These are phyloP conservation scores for Malassezia equina DNA, from an alignment of 1,284 basidiomycete genomes.

Conservation along the genomic window DNA sequence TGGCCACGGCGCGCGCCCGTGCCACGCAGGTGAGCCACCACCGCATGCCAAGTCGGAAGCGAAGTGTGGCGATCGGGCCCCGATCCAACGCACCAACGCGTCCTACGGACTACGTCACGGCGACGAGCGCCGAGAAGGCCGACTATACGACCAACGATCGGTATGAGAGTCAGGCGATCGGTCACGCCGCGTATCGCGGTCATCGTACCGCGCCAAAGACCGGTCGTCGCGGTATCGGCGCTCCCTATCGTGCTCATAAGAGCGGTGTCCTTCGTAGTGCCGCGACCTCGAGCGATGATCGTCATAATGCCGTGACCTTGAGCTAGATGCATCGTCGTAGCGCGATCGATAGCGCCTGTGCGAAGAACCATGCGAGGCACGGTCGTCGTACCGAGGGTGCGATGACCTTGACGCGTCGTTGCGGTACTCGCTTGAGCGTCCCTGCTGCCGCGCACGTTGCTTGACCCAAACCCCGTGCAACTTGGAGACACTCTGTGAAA, in stretches of 20 bases:
- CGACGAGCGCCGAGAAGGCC: not conserved
- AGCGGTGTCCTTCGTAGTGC: not conserved
- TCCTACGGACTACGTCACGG: not conserved
- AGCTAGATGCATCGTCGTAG: not conserved
- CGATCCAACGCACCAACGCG: not conserved
- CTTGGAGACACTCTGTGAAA: conserved; percentile 63
- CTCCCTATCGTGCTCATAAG: not conserved
- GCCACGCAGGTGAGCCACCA: not conserved
- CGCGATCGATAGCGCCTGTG: not conserved
- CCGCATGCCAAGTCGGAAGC: not conserved
- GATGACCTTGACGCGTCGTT: not conserved
- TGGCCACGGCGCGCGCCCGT: not conserved
- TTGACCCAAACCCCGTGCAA: conserved; percentile 51
- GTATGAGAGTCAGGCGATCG: not conserved
- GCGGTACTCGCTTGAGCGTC: not conserved
- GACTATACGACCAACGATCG: not conserved
- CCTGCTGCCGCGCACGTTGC: conserved; percentile 26
- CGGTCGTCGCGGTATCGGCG: not conserved
- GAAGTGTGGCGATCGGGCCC: not conserved
- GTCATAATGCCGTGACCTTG: not conserved
- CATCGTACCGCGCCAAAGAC: not conserved
- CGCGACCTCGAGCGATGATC: not conserved
- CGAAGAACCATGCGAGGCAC: too few species aligned
- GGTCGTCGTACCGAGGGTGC: not conserved
- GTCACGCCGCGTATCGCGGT: not conserved